Conservation (phyloP, 257 asterid genomes). For the Paulownia fortunei region DNA sequence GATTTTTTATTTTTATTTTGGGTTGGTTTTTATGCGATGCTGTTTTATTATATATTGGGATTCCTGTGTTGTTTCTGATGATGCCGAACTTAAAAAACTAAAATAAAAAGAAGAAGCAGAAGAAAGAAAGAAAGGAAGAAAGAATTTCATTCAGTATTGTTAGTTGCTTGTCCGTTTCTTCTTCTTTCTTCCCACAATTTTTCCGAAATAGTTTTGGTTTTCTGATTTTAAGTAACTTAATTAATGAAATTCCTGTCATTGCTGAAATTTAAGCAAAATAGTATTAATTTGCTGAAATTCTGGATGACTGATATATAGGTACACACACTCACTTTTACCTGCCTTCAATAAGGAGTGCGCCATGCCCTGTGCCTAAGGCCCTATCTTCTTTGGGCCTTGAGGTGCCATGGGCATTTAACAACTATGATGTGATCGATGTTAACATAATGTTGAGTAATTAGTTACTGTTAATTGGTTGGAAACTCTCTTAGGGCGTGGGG, state of each 20-base stretch:
- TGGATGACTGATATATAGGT: neutral
- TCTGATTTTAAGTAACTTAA: neutral
- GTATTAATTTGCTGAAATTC: conserved; percentile 1
- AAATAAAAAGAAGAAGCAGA: neutral
- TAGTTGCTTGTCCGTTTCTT: neutral
- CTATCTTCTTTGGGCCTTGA: neutral
- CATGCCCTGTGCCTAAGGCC: neutral
- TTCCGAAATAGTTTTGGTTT: neutral
- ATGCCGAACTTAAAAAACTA: neutral
- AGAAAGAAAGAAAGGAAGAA: neutral
- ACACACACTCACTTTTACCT: neutral
- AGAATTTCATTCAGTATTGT: neutral
- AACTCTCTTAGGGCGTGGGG: neutral
- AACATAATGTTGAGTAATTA: neutral
- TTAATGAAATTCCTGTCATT: neutral
- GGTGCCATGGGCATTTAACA: neutral
- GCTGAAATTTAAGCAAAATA: conserved; percentile 1
- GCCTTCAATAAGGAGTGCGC: neutral
- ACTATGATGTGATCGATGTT: neutral
- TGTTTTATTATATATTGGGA: neutral
- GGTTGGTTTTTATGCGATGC: neutral
- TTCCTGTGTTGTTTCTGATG: neutral
- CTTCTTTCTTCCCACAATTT: neutral
- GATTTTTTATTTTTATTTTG: neutral
- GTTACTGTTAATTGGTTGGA: neutral